Evolutionary conservation across 345 rosid species (phyloP).

Genomic region (Pelargonium nanum): DNA sequence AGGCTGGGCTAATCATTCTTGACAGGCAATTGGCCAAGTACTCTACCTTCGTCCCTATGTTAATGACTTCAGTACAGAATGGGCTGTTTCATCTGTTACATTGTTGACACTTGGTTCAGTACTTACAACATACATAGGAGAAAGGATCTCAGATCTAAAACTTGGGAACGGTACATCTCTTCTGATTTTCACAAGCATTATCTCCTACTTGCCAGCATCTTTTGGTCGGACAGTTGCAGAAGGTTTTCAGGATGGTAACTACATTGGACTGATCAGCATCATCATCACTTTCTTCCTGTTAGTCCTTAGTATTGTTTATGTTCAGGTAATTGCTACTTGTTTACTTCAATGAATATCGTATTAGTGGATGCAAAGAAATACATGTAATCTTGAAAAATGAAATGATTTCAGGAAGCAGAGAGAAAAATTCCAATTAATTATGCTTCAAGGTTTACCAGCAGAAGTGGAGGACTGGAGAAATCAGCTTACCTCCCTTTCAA

Average conservation of each 20-base stretch:
- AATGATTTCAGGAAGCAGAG: constrained; percentile 92
- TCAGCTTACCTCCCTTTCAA: constrained; percentile 95
- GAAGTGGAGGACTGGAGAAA: constrained; percentile 72
- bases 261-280: constrained; percentile 65
- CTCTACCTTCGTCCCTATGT: constrained; percentile 85
- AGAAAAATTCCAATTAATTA: constrained; percentile 94
- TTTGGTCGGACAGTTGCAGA: constrained; percentile 78
- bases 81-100: constrained; percentile 80
- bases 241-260: constrained; percentile 86
- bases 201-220: constrained; percentile 95
- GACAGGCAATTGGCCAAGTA: constrained; percentile 88
- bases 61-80: constrained; percentile 69
- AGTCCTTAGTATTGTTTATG: constrained; percentile 89
- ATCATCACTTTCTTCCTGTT: constrained; percentile 62
- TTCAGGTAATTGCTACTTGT: constrained; percentile 57
- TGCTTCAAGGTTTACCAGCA: constrained; percentile 84
- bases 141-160: constrained; percentile 80
- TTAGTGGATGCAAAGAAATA: constrained; percentile 12
- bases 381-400: constrained; percentile 20
- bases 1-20: constrained; percentile 2
- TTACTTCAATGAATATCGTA: constrained; percentile 6
- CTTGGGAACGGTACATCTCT: constrained; percentile 97
- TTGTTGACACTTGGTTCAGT: constrained; percentile 81
- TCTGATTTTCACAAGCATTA: constrained; percentile 84
- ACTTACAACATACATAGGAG: constrained; percentile 78